A percentile compares a stretch with the other conserved stretches of the same genome.
Conservation (phyloP, 306 rosid species). For the Malus domestica region DNA sequence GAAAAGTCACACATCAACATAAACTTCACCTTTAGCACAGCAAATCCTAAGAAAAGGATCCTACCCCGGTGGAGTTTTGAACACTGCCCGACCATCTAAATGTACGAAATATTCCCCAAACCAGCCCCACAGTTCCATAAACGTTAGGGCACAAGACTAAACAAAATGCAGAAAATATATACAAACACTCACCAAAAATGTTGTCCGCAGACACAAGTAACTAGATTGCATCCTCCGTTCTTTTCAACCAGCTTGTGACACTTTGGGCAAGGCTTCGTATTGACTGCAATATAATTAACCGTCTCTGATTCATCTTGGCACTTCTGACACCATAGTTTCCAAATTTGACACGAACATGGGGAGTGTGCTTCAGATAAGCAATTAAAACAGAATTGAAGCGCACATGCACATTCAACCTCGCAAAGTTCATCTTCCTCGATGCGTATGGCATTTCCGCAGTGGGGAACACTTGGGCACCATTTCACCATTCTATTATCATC, state of each 20-base stretch:
- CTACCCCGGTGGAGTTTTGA: background rate
- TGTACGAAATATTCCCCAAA: background rate
- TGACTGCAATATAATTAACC: conserved; percentile 25
- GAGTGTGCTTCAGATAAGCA: conserved; percentile 33
- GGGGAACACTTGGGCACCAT: conserved; percentile 43
- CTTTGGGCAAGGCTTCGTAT: conserved; percentile 34
- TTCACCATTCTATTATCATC: conserved; percentile 37
- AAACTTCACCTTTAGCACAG: background rate
- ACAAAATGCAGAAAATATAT: background rate
- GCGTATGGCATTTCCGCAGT: conserved; percentile 36
- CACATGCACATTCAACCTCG: conserved; percentile 41
- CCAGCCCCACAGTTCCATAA: background rate
- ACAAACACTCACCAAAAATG: conserved; percentile 29
- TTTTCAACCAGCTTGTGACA: conserved; percentile 34
- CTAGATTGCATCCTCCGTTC: conserved; percentile 36
- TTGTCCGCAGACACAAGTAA: conserved; percentile 32
- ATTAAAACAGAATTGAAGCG: conserved; percentile 28
- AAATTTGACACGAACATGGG: conserved; percentile 34
- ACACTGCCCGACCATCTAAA: background rate
- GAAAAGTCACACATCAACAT: background rate
- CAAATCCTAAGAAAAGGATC: background rate
- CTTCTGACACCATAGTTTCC: conserved; percentile 30
- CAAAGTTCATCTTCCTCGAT: conserved; percentile 16
- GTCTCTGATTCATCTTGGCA: conserved; percentile 31
- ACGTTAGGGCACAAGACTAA: background rate